Conservation (phyloP, 306 rosid species). For the Corylus americana region DNA sequence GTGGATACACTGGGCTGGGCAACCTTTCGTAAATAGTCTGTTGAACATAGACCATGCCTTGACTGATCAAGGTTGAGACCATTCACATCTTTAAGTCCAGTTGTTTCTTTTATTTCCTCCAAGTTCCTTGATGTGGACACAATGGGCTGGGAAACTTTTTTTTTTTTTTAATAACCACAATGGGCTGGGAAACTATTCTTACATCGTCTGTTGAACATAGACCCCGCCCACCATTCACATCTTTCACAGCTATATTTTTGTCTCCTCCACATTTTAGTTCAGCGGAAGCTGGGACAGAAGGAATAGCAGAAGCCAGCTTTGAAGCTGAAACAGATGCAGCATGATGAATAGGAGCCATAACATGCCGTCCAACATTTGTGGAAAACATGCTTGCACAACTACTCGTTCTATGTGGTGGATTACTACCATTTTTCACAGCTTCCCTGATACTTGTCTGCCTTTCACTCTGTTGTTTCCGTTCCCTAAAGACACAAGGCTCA, state of each 20-base stretch:
- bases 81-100: slow-evolving; percentile 17
- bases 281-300: slow-evolving; percentile 24
- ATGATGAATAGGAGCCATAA: background rate
- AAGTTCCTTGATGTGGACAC: background rate
- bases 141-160: background rate
- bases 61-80: background rate
- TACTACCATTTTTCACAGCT: background rate
- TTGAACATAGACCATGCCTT: background rate
- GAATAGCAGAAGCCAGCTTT: slow-evolving; percentile 20
- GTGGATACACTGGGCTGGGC: slow-evolving; percentile 4
- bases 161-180: too few species aligned
- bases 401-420: slow-evolving; percentile 7
- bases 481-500: background rate
- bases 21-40: slow-evolving; percentile 5
- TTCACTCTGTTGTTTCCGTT: too few species aligned
- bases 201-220: background rate
- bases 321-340: slow-evolving; percentile 21
- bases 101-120: background rate
- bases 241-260: slow-evolving; percentile 4
- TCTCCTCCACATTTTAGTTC: background rate
- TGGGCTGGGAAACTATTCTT: slow-evolving; percentile 9
- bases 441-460: background rate
- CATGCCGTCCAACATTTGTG: slow-evolving; percentile 1
- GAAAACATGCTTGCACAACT: slow-evolving; percentile 23
- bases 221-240: too few species aligned